Base-by-base conservation (phyloP, 2,329 filamentous ascomycete genomes). In the Beauveria sp. region DNA sequence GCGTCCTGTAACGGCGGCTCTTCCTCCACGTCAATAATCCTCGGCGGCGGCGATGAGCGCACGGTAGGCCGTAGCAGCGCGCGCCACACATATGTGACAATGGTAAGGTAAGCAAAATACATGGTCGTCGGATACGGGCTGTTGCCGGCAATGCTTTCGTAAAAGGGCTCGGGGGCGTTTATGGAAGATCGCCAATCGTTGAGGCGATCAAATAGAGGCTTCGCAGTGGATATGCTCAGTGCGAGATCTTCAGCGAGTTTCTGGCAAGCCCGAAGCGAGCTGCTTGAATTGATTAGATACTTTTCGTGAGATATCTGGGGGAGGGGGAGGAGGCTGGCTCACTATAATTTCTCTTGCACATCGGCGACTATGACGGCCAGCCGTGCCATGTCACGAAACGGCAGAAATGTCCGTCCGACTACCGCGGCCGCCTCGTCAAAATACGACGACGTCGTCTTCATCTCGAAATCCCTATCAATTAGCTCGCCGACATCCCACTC, bases 401-500 rank as follows among this genome's bases (percentile, higher is more conserved):
- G 55, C 5, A 56, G 4, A 52, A 61, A 57, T 6, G 43, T 30
- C 2, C 43, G n/a, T 42, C 60, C 50, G 3, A 24, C 49, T 22
- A 53, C 42, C 7, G 49, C 40, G 0, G 43, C 61, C 14, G 34
- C 40, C 18, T 62, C 45, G 40, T 59, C 61, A 43, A 62, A 62
- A 20, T 58, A 59, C 26, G 58, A 58, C 38, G 47, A 46, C 7
- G 53, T 52, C 18, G 43, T 20, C 30, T 46, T 30, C 24, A 24
- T 18, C 24, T 63, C 62, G 20, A 65, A 63, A 22, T 65, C 63
- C 4, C 16, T 22, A 20, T 62, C 60, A 16, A 56, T 28, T 8
- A 64, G 40, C 10, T 64, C 63, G 34, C 38, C 30, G 3, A 65
- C 63, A 42, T 66, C 63, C 73, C 72, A 75, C 47, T 76, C 72